phyloP scores from a whole-genome alignment of 345 rosid species.

The Turritis glabra region DNA sequence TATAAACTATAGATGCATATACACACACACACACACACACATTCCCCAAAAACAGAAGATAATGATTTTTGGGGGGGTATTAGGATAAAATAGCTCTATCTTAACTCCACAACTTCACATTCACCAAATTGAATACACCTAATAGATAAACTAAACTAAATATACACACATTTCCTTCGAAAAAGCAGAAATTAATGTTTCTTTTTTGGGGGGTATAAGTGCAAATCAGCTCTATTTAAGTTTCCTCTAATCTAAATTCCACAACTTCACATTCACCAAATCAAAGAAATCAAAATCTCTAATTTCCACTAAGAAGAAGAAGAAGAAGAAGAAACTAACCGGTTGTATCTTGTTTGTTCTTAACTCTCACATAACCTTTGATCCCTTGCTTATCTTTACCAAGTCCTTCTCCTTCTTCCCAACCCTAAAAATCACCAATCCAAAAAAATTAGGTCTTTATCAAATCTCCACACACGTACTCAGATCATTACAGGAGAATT shows the following conservation, averaged over 20 bases:
- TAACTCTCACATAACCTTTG: constrained; percentile 80
- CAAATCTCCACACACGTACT: background rate
- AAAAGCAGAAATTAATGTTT: background rate
- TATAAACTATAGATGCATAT: constrained; percentile 12
- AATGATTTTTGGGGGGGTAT: background rate
- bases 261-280: background rate
- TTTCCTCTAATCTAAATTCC: background rate
- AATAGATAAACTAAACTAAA: background rate
- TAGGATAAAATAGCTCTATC: background rate
- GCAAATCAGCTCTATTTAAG: background rate
- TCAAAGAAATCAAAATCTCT: background rate
- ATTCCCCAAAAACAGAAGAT: background rate
- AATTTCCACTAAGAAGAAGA: background rate
- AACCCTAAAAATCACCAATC: constrained; percentile 56
- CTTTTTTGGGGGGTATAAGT: background rate
- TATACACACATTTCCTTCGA: background rate
- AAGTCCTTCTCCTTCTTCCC: constrained; percentile 99
- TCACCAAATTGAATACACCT: background rate
- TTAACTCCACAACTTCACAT: background rate
- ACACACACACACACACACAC: background rate
- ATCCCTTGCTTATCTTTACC: constrained; percentile 99
- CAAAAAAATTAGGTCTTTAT: background rate
- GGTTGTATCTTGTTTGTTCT: constrained; percentile 83
- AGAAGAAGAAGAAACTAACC: constrained; percentile 47
- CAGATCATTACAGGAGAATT: background rate